A percentile compares a stretch with the other conserved stretches of the same genome.
These are phyloP conservation scores for Dictyostelium purpureum DNA, from an alignment of 78 protist genomes.

Conservation along the genomic window DNA sequence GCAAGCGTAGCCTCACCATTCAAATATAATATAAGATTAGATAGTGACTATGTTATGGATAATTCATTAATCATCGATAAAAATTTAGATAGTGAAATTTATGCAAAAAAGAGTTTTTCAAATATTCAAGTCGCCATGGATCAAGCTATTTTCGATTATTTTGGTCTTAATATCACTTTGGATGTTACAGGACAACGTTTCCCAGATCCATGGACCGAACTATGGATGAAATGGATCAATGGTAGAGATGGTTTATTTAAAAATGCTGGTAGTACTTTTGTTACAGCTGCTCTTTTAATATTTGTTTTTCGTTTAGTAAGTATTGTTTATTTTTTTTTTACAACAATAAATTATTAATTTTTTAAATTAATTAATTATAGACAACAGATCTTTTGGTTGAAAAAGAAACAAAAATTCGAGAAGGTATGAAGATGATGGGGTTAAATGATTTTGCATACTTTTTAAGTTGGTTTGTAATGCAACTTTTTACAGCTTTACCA, in stretches of 20 bases:
- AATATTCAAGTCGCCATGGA: slow-evolving; percentile 58
- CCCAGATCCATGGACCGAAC: slow-evolving; percentile 23
- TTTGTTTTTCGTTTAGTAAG: background rate
- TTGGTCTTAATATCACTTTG: background rate
- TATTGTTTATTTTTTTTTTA: too few species aligned
- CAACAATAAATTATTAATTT: background rate
- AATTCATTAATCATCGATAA: background rate
- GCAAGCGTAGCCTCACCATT: background rate
- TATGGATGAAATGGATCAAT: slow-evolving; percentile 28
- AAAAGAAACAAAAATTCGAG: slow-evolving; percentile 57
- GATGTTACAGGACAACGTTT: background rate
- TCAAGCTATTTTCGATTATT: slow-evolving; percentile 14
- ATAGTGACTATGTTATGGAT: background rate
- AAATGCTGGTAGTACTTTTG: slow-evolving; percentile 48
- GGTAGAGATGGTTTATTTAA: slow-evolving; percentile 22
- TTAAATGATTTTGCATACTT: slow-evolving; percentile 29
- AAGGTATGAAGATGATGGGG: slow-evolving; percentile 73
- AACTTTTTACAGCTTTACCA: background rate
- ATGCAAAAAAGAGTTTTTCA: background rate
- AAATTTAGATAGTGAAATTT: background rate
- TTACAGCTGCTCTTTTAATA: slow-evolving; percentile 31
- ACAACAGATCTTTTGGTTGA: slow-evolving; percentile 30
- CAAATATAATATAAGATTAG: slow-evolving; percentile 32
- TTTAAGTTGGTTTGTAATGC: slow-evolving; percentile 14
- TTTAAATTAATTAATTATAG: background rate